Percentiles rank a stretch among this genome's conserved stretches.
phyloP scores from a whole-genome alignment of 495 filamentous ascomycete genomes.

The Chaetomium tenue region DNA sequence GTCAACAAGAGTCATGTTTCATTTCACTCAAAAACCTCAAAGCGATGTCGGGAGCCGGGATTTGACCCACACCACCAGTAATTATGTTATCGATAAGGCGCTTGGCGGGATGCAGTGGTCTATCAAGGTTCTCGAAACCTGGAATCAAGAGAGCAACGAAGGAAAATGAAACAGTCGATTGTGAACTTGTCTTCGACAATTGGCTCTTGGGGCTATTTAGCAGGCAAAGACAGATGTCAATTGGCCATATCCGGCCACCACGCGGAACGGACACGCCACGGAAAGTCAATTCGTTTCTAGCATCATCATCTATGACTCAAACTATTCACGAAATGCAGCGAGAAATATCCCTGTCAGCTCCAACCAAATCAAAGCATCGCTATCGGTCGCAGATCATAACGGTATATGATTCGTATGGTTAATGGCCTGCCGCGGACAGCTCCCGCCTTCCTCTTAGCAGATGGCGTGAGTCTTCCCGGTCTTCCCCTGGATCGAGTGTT shows the following conservation, averaged over 20 bases:
- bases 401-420: too few relatives aligned
- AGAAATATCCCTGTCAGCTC: not conserved
- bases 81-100: conserved; percentile 15
- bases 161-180: too few relatives aligned
- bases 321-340: not conserved
- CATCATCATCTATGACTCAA: not conserved
- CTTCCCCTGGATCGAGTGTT: conserved; percentile 83
- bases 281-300: not conserved
- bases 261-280: not conserved
- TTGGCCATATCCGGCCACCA: too few relatives aligned
- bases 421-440: too few relatives aligned
- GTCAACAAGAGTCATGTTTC: conserved; percentile 3
- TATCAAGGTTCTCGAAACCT: too few relatives aligned
- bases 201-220: too few relatives aligned
- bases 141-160: too few relatives aligned
- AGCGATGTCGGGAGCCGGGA: conserved; percentile 20
- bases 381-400: conserved; percentile 18
- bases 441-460: conserved; percentile 65
- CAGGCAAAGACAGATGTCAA: too few relatives aligned
- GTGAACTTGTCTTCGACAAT: too few relatives aligned
- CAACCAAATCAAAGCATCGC: conserved; percentile 1
- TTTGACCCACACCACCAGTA: conserved; percentile 1
- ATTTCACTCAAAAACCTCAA: conserved; percentile 19
- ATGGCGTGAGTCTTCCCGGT: conserved; percentile 82
- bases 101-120: too few relatives aligned